Evolutionary conservation across 495 filamentous ascomycete genomes (phyloP).

Genomic region (Niebla homalea): DNA sequence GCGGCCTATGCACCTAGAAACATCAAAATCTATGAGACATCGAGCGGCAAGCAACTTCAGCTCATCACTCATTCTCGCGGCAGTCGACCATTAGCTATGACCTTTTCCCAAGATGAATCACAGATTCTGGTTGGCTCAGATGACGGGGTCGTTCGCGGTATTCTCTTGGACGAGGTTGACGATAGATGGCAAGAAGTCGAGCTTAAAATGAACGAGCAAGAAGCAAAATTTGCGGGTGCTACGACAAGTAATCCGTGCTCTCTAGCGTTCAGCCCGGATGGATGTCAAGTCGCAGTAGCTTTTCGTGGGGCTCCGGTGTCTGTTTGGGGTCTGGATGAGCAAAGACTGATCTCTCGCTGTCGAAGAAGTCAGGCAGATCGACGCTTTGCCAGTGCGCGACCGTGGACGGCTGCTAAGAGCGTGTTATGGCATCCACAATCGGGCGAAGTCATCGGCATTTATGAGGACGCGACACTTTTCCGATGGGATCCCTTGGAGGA

Average conservation of each 20-base stretch:
- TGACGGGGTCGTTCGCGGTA: background rate
- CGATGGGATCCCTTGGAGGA: conserved; percentile 4
- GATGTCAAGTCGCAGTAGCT: conserved; percentile 7
- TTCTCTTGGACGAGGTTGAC: background rate
- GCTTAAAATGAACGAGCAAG: background rate
- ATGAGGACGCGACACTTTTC: background rate
- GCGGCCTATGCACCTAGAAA: background rate
- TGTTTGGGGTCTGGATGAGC: conserved; percentile 6
- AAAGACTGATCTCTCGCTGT: background rate
- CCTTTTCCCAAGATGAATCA: conserved; percentile 8
- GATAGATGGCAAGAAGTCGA: conserved; percentile 3
- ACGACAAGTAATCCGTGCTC: conserved; percentile 4
- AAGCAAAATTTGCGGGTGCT: background rate
- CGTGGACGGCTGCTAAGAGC: background rate
- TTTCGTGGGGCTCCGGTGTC: conserved; percentile 11
- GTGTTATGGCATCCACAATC: background rate
- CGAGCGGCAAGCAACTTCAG: too few relatives aligned
- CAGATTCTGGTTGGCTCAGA: conserved; percentile 9
- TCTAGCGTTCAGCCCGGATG: conserved; percentile 11
- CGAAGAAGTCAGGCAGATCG: background rate
- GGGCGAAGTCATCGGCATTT: background rate
- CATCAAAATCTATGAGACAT: background rate
- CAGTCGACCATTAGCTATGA: conserved; percentile 4
- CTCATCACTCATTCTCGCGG: too few relatives aligned
- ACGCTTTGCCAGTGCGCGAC: background rate